Evolutionary conservation across 2,329 filamentous ascomycete genomes (phyloP).

Genomic region (Orbilia oligospora): DNA sequence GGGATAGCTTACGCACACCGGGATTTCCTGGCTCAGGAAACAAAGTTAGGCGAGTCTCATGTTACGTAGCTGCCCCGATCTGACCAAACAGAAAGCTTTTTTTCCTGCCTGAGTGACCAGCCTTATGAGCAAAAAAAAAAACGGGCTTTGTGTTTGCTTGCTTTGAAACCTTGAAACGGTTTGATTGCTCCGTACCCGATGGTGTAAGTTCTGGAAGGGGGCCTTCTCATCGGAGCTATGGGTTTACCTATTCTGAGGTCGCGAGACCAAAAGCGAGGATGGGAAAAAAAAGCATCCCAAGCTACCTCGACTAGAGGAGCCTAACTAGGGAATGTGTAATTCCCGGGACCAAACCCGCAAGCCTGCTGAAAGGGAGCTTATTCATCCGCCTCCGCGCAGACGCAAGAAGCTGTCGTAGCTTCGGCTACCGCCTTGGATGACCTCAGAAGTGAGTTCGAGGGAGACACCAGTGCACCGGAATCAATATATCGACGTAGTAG

Average conservation of each 20-base stretch:
- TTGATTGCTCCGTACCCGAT: conserved; percentile 7
- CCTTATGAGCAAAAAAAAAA: conserved; percentile 9
- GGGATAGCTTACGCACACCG: conserved; percentile 45
- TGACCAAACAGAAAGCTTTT: not conserved
- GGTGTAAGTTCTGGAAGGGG: not conserved
- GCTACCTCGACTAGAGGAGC: conserved; percentile 27
- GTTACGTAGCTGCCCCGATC: conserved; percentile 39
- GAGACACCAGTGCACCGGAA: conserved; percentile 46
- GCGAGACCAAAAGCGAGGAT: conserved; percentile 1
- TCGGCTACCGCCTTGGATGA: conserved; percentile 44
- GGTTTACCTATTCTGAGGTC: conserved; percentile 14
- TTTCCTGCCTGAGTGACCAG: not conserved
- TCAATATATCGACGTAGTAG: conserved; percentile 52
- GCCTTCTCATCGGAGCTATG: conserved; percentile 38
- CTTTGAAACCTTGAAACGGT: conserved; percentile 15
- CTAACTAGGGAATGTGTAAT: conserved; percentile 47
- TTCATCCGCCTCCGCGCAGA: conserved; percentile 36
- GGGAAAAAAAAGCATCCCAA: not conserved
- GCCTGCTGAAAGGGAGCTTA: conserved; percentile 13
- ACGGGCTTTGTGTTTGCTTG: not conserved
- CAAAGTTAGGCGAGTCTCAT: conserved; percentile 36
- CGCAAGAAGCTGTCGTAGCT: conserved; percentile 53
- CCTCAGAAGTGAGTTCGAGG: conserved; percentile 36
- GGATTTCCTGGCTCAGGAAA: conserved; percentile 9
- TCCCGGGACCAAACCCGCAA: conserved; percentile 25